These are phyloP conservation scores for Phoenix dactylifera DNA, from an alignment of 176 grass and related monocot genomes.

Conservation along the genomic window DNA sequence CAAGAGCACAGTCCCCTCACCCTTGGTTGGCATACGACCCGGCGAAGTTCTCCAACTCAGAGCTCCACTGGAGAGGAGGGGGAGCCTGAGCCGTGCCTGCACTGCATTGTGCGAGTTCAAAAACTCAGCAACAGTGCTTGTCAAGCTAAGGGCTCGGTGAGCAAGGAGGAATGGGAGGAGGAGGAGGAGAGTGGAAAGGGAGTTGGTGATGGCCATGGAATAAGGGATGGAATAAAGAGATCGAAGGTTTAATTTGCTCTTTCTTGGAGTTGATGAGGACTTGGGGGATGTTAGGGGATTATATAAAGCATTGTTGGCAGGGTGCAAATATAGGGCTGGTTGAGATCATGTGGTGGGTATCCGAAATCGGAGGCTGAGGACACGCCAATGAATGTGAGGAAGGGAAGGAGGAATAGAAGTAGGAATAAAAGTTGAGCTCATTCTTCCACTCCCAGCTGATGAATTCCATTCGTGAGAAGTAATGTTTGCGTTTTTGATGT, in stretches of 20 bases:
- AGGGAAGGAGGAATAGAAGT: background rate
- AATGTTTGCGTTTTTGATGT: too few relatives aligned
- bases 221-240: background rate
- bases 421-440: too few relatives aligned
- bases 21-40: constrained; percentile 41
- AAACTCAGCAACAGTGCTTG: constrained; percentile 20
- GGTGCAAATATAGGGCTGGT: too few relatives aligned
- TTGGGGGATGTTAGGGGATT: background rate
- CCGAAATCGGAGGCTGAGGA: constrained; percentile 1
- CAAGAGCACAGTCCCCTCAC: constrained; percentile 60
- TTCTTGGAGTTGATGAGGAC: too few relatives aligned
- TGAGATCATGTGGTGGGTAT: background rate
- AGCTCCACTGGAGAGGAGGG: constrained; percentile 44
- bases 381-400: background rate
- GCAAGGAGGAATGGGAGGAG: too few relatives aligned
- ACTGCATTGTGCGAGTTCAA: constrained; percentile 44
- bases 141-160: too few relatives aligned
- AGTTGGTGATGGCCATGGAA: too few relatives aligned
- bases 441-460: too few relatives aligned
- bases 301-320: background rate
- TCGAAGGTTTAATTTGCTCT: too few relatives aligned
- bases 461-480: too few relatives aligned
- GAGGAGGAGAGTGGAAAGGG: too few relatives aligned
- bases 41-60: constrained; percentile 42
- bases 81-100: constrained; percentile 25